Evolutionary conservation across 108 stramenopile species (phyloP).

Genomic region (Cyclotella atomus): DNA sequence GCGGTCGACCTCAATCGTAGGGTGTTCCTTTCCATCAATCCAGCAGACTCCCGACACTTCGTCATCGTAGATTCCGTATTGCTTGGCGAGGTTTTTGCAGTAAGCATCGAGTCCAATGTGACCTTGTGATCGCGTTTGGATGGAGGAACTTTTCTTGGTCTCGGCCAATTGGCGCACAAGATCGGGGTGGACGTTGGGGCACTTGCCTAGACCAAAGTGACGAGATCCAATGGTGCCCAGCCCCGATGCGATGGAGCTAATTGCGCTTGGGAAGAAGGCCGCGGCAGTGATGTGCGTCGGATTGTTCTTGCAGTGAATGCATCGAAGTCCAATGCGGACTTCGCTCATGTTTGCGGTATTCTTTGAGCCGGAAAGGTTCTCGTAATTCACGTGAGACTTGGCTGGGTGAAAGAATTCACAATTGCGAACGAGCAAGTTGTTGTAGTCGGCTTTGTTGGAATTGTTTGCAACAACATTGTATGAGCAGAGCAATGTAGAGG

Average conservation of each 20-base stretch:
- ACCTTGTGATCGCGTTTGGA: conserved; percentile 41
- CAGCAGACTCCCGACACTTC: conserved; percentile 42
- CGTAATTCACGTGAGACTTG: conserved; percentile 21
- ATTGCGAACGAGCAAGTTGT: conserved; percentile 50
- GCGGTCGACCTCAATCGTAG: conserved; percentile 11
- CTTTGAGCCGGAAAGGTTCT: conserved; percentile 17
- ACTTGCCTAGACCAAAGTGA: conserved; percentile 53
- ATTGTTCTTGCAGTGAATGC: conserved; percentile 46
- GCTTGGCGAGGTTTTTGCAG: conserved; percentile 42
- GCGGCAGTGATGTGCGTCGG: conserved; percentile 46
- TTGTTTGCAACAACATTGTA: too few species aligned
- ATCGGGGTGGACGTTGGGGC: conserved; percentile 35
- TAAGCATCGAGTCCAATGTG: conserved; percentile 55
- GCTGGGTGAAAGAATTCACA: conserved; percentile 54
- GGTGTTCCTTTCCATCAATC: conserved; percentile 19
- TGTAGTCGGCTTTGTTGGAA: conserved; percentile 45
- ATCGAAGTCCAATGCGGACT: conserved; percentile 47
- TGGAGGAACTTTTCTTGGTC: conserved; percentile 47
- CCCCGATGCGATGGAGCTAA: conserved; percentile 50
- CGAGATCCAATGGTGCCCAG: conserved; percentile 52
- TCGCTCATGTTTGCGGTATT: conserved; percentile 23
- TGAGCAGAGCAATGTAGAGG: too few species aligned
- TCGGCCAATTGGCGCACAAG: conserved; percentile 38
- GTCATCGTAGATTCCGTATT: conserved; percentile 41
- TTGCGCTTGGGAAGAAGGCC: conserved; percentile 50